These are phyloP conservation scores for Saccharomyces hybrid DNA, from an alignment of 1,139 yeast genomes.

Conservation along the genomic window DNA sequence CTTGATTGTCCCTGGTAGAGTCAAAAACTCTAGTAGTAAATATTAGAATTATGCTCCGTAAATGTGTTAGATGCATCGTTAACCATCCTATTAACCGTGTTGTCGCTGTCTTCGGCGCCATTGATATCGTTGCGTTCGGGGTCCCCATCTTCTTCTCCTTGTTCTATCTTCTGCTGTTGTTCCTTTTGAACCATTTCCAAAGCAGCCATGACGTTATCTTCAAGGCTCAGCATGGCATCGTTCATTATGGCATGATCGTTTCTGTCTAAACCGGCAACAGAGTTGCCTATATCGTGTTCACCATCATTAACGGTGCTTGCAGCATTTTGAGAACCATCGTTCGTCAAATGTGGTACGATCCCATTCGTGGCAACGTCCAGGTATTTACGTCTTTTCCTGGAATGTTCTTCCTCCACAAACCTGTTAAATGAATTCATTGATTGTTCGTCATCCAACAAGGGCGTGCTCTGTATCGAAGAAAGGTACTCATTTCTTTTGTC, in stretches of 20 bases:
- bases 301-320: neutral
- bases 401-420: conserved; percentile 21
- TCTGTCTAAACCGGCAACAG: conserved; percentile 30
- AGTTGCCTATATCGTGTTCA: conserved; percentile 5
- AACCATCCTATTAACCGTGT: neutral
- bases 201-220: conserved; percentile 54
- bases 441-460: conserved; percentile 9
- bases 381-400: conserved; percentile 16
- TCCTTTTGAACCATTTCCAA: conserved; percentile 53
- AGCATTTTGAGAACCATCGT: neutral
- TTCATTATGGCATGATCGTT: conserved; percentile 28
- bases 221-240: conserved; percentile 32
- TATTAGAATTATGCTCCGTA: conserved; percentile 1
- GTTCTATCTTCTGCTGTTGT: conserved; percentile 8
- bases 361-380: conserved; percentile 17
- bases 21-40: neutral
- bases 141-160: conserved; percentile 4
- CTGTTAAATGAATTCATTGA: conserved; percentile 24
- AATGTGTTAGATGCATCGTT: neutral
- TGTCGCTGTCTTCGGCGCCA: neutral
- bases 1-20: neutral
- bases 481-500: neutral
- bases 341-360: conserved; percentile 1
- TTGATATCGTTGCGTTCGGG: neutral
- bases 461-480: conserved; percentile 6